These are phyloP conservation scores for Botryotinia convoluta DNA, from an alignment of 2,329 filamentous ascomycete species.

Conservation along the genomic window DNA sequence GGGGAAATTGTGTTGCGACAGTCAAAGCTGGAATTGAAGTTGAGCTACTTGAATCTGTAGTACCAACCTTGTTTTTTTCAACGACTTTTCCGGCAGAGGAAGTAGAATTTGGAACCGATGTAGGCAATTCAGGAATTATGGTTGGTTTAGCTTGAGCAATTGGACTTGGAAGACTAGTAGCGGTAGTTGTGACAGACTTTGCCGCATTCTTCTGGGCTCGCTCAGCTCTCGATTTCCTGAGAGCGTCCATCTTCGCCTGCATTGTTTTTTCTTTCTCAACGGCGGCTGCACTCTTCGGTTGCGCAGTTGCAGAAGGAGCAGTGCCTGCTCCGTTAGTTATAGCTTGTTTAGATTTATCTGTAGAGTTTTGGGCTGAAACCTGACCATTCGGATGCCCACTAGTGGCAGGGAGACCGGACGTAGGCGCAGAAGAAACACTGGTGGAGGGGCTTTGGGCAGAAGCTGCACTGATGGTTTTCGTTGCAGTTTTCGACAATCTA, in stretches of 20 bases:
- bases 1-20: conserved; percentile 6
- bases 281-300: conserved; percentile 41
- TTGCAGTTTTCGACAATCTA: conserved; percentile 47
- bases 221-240: conserved; percentile 58
- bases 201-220: conserved; percentile 42
- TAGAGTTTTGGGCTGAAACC: background rate
- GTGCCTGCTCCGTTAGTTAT: background rate
- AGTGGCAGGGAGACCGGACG: background rate
- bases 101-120: background rate
- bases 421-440: conserved; percentile 5
- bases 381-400: background rate
- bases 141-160: conserved; percentile 13
- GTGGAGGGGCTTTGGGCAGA: conserved; percentile 8
- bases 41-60: background rate
- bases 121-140: background rate
- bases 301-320: conserved; percentile 1
- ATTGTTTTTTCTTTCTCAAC: conserved; percentile 71
- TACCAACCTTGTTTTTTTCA: conserved; percentile 7
- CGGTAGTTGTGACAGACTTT: conserved; percentile 28
- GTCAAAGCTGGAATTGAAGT: conserved; percentile 3
- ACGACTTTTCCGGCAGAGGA: background rate
- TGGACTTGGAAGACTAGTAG: conserved; percentile 7
- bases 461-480: conserved; percentile 22
- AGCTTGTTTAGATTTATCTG: conserved; percentile 8
- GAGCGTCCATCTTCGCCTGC: conserved; percentile 73